A percentile compares a stretch with the other conserved stretches of the same genome.
Evolutionary conservation across 2,329 filamentous ascomycete species (phyloP).

Genomic region (Ophiostoma montium): DNA sequence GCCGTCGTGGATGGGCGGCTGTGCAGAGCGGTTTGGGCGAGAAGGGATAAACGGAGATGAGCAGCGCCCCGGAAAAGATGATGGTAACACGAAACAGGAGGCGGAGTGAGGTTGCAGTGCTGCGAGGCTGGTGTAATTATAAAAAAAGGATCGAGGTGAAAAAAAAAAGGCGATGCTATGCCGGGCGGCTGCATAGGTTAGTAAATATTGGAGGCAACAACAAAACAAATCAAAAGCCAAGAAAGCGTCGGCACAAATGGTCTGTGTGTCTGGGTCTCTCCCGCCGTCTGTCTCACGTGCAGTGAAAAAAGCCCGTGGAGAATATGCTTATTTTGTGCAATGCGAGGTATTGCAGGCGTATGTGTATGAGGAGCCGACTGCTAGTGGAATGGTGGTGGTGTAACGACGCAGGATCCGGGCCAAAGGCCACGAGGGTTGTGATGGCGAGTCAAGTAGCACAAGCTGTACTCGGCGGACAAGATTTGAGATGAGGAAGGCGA

Average conservation of each 20-base stretch:
- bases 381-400: too few species aligned
- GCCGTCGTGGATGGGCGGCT: background rate
- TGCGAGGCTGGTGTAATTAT: background rate
- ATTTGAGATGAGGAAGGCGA: too few species aligned
- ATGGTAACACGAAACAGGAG: background rate
- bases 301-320: too few species aligned
- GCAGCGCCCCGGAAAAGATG: background rate
- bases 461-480: too few species aligned
- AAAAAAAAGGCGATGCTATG: conserved; percentile 10
- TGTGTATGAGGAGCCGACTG: too few species aligned
- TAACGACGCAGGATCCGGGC: too few species aligned
- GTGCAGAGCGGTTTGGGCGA: too few species aligned
- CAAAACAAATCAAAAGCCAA: conserved; percentile 18
- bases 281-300: background rate
- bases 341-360: too few species aligned
- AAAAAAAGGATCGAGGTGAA: background rate
- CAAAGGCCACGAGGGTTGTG: too few species aligned
- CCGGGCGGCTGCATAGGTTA: conserved; percentile 24
- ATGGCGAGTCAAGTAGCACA: too few species aligned
- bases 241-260: background rate
- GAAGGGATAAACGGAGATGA: background rate
- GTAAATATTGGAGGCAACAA: background rate
- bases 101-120: background rate
- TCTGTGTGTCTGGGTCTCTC: background rate
- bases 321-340: too few species aligned